Base-by-base conservation (phyloP, 306 rosid genomes). In the Oxytropis ochrocephala region DNA sequence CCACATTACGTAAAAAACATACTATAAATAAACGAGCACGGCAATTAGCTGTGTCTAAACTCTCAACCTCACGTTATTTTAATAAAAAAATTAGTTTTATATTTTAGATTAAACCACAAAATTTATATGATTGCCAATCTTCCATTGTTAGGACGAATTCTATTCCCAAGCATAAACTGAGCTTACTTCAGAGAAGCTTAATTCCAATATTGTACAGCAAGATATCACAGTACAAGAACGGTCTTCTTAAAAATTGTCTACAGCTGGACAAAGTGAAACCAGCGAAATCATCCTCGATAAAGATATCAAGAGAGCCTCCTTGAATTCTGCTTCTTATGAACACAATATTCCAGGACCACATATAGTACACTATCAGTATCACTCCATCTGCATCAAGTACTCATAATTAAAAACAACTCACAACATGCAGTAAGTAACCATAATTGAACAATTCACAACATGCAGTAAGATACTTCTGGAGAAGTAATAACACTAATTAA, bases 311-410 rank as follows among this genome's bases (percentile, higher is more conserved):
- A 63, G 33, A 63, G 56, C 48, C 43, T 4, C 73, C 80, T 42
- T 41, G 53, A 65, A 43, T 48, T 58, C 48, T 13, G 69, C 50
- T 57, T 55, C 67, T 46, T 18, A 9, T 52, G 60, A 74, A 66
- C 65, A 39, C 67, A 69, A 44, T 64, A 72, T 58, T 82, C 80
- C 75, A 0, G 33, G 11, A 16, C 51, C 64, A 18, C 64, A 70
- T 18, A 17, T 48, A 58, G 33, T 24, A 51, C 64, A 42, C 38
- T n/a, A 41, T 58, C 55, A 19, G 4, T 11, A 64, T 82, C 78
- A 82, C 65, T 82, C 86, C 81, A n/a, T 79, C 86, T 82, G 83
- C 83, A 82, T 48, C 81, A 78, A 59, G 46, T 33, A 69, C 38
- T n/a, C 18, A 52, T 38, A 58, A 44, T 21, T 11, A 11, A 46